phyloP scores from a whole-genome alignment of 768 basidiomycete genomes.

The Collybiopsis confluens region DNA sequence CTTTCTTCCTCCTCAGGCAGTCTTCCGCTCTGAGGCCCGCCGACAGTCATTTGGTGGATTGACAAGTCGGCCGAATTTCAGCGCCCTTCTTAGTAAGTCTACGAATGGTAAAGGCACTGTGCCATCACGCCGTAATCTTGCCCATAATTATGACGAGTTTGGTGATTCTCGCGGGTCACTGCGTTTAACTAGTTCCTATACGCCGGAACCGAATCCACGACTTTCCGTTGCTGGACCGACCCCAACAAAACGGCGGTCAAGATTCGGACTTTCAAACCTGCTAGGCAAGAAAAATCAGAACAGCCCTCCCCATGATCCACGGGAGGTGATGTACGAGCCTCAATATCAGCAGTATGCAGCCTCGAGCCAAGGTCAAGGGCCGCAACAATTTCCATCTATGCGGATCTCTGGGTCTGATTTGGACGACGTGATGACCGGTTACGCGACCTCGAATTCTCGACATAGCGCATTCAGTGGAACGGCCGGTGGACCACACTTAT shows the following conservation, averaged over 20 bases:
- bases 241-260: conserved; percentile 63
- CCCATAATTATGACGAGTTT: conserved; percentile 64
- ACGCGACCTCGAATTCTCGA: conserved; percentile 47
- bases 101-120: background rate
- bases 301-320: conserved; percentile 22
- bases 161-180: conserved; percentile 63
- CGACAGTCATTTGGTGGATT: conserved; percentile 77
- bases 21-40: conserved; percentile 59
- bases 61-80: conserved; percentile 51
- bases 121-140: conserved; percentile 17
- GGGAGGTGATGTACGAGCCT: conserved; percentile 26
- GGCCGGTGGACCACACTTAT: conserved; percentile 46
- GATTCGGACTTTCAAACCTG: conserved; percentile 63
- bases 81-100: conserved; percentile 9
- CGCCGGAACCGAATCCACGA: conserved; percentile 11
- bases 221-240: conserved; percentile 22
- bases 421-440: conserved; percentile 43
- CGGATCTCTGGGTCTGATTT: conserved; percentile 39
- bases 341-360: conserved; percentile 16
- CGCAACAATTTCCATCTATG: conserved; percentile 47
- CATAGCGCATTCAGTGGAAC: conserved; percentile 41
- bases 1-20: conserved; percentile 58
- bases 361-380: background rate
- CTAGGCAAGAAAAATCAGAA: conserved; percentile 48
- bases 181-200: conserved; percentile 16